Evolutionary conservation across 768 basidiomycete species (phyloP).

Genomic region (Porpolomopsis calyptriformis): DNA sequence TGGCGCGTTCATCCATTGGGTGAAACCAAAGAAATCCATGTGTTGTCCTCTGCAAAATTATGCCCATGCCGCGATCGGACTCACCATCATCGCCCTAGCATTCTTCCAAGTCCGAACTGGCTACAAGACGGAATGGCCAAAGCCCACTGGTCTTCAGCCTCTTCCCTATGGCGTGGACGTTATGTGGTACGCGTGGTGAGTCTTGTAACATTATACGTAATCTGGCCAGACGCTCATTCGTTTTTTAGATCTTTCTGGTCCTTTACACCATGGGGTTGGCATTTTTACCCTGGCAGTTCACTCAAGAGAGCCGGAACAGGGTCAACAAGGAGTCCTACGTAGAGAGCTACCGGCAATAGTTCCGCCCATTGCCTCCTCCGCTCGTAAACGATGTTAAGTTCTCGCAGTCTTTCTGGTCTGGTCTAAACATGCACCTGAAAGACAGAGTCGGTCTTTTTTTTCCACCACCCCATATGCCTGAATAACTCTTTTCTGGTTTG

Average conservation of each 20-base stretch:
- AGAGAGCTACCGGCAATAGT: neutral
- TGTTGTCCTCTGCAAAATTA: slow-evolving; percentile 46
- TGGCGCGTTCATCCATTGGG: slow-evolving; percentile 43
- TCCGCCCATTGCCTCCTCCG: no score
- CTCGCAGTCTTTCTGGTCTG: no score
- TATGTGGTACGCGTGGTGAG: slow-evolving; percentile 39
- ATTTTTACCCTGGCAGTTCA: slow-evolving; percentile 37
- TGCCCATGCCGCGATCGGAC: slow-evolving; percentile 43
- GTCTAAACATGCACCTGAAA: no score
- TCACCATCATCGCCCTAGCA: slow-evolving; percentile 38
- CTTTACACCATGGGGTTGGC: slow-evolving; percentile 32
- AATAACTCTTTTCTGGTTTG: no score
- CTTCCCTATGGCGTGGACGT: slow-evolving; percentile 27
- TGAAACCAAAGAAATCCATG: slow-evolving; percentile 30
- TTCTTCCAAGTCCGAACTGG: slow-evolving; percentile 41
- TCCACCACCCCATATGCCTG: no score
- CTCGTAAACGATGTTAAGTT: no score
- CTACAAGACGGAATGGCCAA: slow-evolving; percentile 39
- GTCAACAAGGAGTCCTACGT: neutral
- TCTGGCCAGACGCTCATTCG: neutral
- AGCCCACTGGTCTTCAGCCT: slow-evolving; percentile 30
- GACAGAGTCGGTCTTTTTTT: no score
- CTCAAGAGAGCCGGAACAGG: slow-evolving; percentile 28
- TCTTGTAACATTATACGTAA: slow-evolving; percentile 24
- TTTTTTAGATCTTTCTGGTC: slow-evolving; percentile 31